These are phyloP conservation scores for Cajanus cajan DNA, from an alignment of 306 rosid species.

Conservation along the genomic window DNA sequence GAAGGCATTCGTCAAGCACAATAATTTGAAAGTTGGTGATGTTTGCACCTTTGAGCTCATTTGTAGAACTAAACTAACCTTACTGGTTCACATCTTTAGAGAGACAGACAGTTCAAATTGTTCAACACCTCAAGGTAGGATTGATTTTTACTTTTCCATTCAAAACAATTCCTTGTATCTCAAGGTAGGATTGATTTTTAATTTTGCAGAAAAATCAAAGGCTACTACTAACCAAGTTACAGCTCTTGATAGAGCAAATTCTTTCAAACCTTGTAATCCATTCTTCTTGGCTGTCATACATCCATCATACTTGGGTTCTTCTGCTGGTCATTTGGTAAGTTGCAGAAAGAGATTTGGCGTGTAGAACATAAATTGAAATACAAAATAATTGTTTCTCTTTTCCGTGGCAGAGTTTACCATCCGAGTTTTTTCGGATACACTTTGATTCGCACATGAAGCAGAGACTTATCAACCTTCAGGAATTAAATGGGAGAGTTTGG, in stretches of 20 bases:
- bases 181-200: too few relatives aligned
- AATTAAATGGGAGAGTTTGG: neutral
- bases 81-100: constrained; percentile 17
- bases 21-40: constrained; percentile 23
- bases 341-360: neutral
- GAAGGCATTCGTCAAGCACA: constrained; percentile 31
- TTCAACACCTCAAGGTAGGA: neutral
- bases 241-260: constrained; percentile 21
- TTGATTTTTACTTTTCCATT: neutral
- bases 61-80: neutral
- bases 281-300: neutral
- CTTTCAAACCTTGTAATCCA: constrained; percentile 19
- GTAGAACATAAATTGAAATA: neutral
- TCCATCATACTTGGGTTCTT: neutral
- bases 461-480: neutral
- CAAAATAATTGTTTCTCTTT: neutral
- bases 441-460: neutral
- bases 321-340: neutral
- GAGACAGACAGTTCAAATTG: neutral
- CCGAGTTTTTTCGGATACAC: neutral
- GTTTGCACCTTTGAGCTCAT: constrained; percentile 35
- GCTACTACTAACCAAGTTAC: neutral
- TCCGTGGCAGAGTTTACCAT: neutral
- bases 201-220: neutral
- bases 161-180: neutral